These are phyloP conservation scores for Phytopythium aichiense DNA, from an alignment of 352 stramenopile genomes.

Conservation along the genomic window DNA sequence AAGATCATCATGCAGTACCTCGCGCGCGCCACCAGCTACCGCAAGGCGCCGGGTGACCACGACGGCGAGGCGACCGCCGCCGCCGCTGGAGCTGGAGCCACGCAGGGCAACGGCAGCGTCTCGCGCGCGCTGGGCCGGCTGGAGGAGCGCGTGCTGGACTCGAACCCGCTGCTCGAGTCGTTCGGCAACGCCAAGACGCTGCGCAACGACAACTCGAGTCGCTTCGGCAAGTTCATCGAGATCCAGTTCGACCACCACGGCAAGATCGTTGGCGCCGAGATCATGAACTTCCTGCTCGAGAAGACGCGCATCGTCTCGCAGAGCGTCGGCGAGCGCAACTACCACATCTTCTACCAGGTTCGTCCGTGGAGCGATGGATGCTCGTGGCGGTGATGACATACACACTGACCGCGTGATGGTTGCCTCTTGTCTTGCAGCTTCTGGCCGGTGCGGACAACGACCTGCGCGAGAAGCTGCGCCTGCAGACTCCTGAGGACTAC, in stretches of 20 bases:
- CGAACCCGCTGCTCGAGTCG: constrained; percentile 86
- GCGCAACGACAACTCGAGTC: constrained; percentile 96
- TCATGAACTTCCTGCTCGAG: constrained; percentile 90
- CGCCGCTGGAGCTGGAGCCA: constrained; percentile 33
- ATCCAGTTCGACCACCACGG: constrained; percentile 94
- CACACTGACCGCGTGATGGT: constrained; percentile 1
- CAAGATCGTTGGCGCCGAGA: constrained; percentile 88
- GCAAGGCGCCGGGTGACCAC: constrained; percentile 26
- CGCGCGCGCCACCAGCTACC: constrained; percentile 71
- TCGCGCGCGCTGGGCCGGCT: constrained; percentile 87
- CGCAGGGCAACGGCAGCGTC: constrained; percentile 61
- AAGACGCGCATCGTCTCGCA: constrained; percentile 90
- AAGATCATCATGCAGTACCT: constrained; percentile 93
- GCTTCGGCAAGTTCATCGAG: constrained; percentile 98
- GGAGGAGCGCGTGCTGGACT: constrained; percentile 84
- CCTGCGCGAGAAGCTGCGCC: constrained; percentile 56
- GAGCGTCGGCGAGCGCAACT: constrained; percentile 92
- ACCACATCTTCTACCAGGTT: constrained; percentile 98
- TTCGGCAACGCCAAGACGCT: constrained; percentile 94
- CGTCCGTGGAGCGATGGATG: constrained; percentile 9
- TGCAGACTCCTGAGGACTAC: constrained; percentile 77
- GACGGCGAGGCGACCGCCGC: constrained; percentile 40
- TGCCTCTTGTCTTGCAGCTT: constrained; percentile 25
- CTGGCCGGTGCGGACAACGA: constrained; percentile 74
- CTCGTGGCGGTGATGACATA: constrained; percentile 4